A percentile compares a stretch with the other conserved stretches of the same genome.
Conservation (phyloP, 2,329 filamentous ascomycete genomes). For the Cryphonectria nitschkei region DNA sequence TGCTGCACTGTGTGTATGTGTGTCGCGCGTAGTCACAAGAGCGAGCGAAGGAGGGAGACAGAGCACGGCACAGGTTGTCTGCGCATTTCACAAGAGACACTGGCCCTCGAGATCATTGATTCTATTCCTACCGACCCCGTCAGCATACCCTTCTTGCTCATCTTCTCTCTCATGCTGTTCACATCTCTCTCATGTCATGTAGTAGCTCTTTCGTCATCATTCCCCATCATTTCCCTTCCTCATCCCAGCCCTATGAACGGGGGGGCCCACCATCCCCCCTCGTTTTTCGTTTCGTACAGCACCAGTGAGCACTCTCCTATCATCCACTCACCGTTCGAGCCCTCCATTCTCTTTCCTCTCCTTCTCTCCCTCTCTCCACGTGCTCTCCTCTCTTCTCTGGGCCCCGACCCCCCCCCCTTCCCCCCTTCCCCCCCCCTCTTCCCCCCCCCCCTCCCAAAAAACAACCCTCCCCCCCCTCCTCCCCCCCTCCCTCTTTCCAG, state of each 20-base stretch:
- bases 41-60: neutral
- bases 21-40: slow-evolving; percentile 2
- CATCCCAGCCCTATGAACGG: slow-evolving; percentile 19
- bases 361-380: neutral
- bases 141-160: neutral
- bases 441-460: slow-evolving; percentile 31
- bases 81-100: slow-evolving; percentile 6
- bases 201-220: slow-evolving; percentile 22
- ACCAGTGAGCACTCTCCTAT: neutral
- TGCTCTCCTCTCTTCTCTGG: neutral
- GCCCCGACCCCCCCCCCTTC: neutral
- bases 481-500: no score
- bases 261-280: neutral
- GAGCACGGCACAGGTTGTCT: neutral
- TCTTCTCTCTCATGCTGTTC: neutral
- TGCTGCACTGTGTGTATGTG: slow-evolving; percentile 11
- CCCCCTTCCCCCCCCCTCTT: slow-evolving; percentile 29
- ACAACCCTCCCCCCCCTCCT: no score
- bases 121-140: slow-evolving; percentile 21
- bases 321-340: neutral
- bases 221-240: neutral
- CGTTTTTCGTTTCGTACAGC: neutral
- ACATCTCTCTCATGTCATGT: neutral
- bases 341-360: no score
- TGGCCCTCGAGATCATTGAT: slow-evolving; percentile 12